Evolutionary conservation across 495 filamentous ascomycete genomes (phyloP).

Genomic region (Aspergillus diversus): DNA sequence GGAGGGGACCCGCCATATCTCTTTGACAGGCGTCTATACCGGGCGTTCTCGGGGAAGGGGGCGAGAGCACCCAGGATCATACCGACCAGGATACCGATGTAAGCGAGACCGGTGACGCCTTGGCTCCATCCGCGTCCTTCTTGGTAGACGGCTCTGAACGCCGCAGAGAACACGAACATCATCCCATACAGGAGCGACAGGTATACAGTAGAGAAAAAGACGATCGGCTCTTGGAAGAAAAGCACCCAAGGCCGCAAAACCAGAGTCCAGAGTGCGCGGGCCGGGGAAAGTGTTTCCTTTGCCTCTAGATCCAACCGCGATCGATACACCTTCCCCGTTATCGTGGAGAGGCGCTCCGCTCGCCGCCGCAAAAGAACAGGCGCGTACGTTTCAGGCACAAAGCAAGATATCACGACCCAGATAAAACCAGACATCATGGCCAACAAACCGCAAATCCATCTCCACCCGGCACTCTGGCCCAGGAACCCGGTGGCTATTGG

Average conservation of each 20-base stretch:
- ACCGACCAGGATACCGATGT: slow-evolving; percentile 73
- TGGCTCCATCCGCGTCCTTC: slow-evolving; percentile 54
- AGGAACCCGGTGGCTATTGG: slow-evolving; percentile 53
- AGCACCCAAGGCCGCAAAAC: slow-evolving; percentile 45
- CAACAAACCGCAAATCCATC: slow-evolving; percentile 52
- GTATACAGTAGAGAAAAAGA: slow-evolving; percentile 61
- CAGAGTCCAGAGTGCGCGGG: slow-evolving; percentile 38
- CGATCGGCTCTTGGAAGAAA: slow-evolving; percentile 68
- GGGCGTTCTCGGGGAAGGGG: slow-evolving; percentile 42
- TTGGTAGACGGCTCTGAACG: slow-evolving; percentile 72
- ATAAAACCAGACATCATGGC: slow-evolving; percentile 38
- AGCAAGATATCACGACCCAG: slow-evolving; percentile 19
- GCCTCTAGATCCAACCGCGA: slow-evolving; percentile 52
- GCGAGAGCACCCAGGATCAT: slow-evolving; percentile 63
- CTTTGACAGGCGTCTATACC: slow-evolving; percentile 31
- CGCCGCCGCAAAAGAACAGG: slow-evolving; percentile 60
- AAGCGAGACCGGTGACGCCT: slow-evolving; percentile 67
- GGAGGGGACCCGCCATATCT: slow-evolving; percentile 17
- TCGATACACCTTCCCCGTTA: slow-evolving; percentile 57
- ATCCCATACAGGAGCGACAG: slow-evolving; percentile 71
- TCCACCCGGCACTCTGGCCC: slow-evolving; percentile 61
- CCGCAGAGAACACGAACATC: slow-evolving; percentile 77
- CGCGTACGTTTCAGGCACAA: slow-evolving; percentile 62
- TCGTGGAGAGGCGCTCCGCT: slow-evolving; percentile 49
- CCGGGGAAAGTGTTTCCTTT: slow-evolving; percentile 37